Evolutionary conservation across 2,329 filamentous ascomycete species (phyloP), one percentile per base, ranked within the genome.

Genomic region (Metarhizium anisopliae): DNA sequence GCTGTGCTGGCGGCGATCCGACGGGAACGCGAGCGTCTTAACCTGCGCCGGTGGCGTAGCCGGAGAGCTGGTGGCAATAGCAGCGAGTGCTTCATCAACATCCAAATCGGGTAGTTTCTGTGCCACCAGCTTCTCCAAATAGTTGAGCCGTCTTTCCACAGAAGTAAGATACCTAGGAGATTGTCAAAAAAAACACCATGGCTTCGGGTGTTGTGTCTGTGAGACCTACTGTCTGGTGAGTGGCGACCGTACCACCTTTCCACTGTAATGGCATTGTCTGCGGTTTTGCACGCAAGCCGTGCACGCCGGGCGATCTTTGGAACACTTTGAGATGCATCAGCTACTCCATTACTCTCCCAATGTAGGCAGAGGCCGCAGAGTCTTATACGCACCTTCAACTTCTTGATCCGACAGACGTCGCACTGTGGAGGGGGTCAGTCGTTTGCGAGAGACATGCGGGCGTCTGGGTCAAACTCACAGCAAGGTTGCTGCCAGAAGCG

Each of bases 201-300:
- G 45, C 10, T 14, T 30, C 20, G 18, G 8, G 6, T n/a, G 32
- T 35, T 7, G 32, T 30, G n/a, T 45, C 53, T 25, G 36, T 18
- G 13, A 6, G 50, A 59, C 52, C 55, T 51, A 65, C 64, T 59
- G 63, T 47, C 64, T 60, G 11, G 64, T 66, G 35, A 66, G 60
- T 20, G 64, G 64, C 11, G 63, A 63, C 16, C 64, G 59, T 32
- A 55, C 56, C 35, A 62, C 59, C 13, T 60, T 59, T 25, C 64
- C 62, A 50, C 64, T 66, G 50, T 67, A 66, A 43, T 65, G 61
- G 51, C 64, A 67, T 30, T 56, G 16, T 38, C 59, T 54, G 42
- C 55, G 53, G 51, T 63, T 62, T 50, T 64, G 61, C 6, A 60
- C 36, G 36, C 64, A 67, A 16, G 60, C 60, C n/a, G 42, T 60